Conservation (phyloP, 345 rosid species). For the Citrus sinensis region DVS_A1.0 CM039163.1:9413501-9414000, state of each 20-base stretch:
- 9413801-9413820: constrained; percentile 20
- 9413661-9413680: not conserved
- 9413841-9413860: not conserved
- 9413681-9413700: not conserved
- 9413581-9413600: not conserved
- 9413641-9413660: not conserved
- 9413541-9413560: not conserved
- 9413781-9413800: constrained; percentile 99
- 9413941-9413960: not conserved
- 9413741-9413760: constrained; percentile 99
- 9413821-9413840: not conserved
- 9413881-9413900: not conserved
- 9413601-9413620: constrained; percentile 3
- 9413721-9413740: constrained; percentile 99
- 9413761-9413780: constrained; percentile 96
- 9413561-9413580: not conserved
- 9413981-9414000: not conserved
- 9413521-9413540: not conserved
- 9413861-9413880: not conserved
- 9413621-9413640: not conserved
- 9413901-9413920: constrained; percentile 38
- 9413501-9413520: not conserved
- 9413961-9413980: not conserved
- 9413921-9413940: constrained; percentile 90
- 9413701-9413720: constrained; percentile 94